Base-by-base conservation (phyloP, 495 filamentous ascomycete species). In the Talaromyces thailandensis region DNA sequence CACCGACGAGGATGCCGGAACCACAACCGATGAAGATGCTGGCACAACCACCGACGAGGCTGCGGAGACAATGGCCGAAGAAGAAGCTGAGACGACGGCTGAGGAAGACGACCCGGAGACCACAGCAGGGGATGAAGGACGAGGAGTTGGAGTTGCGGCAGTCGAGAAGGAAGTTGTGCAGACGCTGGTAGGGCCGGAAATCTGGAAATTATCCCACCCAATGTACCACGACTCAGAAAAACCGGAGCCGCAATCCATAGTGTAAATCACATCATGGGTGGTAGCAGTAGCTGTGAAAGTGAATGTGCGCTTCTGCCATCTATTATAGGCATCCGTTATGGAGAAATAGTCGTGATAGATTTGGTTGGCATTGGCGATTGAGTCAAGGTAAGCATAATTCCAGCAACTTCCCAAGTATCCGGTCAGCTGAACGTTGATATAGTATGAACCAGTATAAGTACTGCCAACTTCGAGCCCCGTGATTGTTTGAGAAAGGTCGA, bases 131-230 rank as follows among this genome's bases (percentile, higher is more conserved):
- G 57, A 45, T 18, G 23, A 23, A 25, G 29, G 21, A 21, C 11
- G 23, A 40, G 57, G 37, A 6, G 32, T 26, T 25, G 57, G 37
- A 18, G 56, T 37, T 2, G 56, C 29, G 24, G 31, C 31, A 32
- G 55, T 57, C 6, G 55, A 57, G 55, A 29, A 57, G 9, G 55
- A 31, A 31, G 57, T 60, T 9, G 57, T 23, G 32, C 57, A 60
- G 18, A 60, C 57, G 14, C 31, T 26, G 31, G 32, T 11, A 26
- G 29, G 31, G 23, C 57, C 57, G 24, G 32, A 6, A 18, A 60
- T 6, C 21, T 60, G 11, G 12, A 60, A 60, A 16, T 60, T 45
- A 45, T 60, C 57, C 57, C 57, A 60, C 35, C 57, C 57, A 21
- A 48, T 48, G 23, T 40, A 60, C 57, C 57, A 48, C n/a, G 8